Evolutionary conservation across 2,329 filamentous ascomycete species (phyloP).

Genomic region (Penicillium sp.): DNA sequence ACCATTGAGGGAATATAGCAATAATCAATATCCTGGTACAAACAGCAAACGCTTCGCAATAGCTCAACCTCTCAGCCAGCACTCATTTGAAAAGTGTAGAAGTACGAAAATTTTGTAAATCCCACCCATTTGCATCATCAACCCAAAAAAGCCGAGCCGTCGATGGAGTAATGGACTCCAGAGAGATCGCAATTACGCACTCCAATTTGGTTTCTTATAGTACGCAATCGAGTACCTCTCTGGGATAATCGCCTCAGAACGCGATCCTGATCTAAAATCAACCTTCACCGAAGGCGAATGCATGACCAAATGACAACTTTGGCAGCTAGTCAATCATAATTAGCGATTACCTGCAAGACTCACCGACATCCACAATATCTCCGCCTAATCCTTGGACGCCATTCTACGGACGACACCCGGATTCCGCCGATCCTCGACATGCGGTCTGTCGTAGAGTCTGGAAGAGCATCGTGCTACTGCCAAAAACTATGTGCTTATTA

Average conservation of each 20-base stretch:
- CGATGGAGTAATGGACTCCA: constrained; percentile 23
- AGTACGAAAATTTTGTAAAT: constrained; percentile 29
- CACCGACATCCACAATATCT: constrained; percentile 57
- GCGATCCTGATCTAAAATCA: background rate
- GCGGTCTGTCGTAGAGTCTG: constrained; percentile 46
- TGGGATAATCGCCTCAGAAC: constrained; percentile 25
- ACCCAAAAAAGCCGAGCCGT: constrained; percentile 25
- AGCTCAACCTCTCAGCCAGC: background rate
- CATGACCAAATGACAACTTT: constrained; percentile 47
- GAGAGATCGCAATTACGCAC: constrained; percentile 22
- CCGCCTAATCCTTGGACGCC: constrained; percentile 13
- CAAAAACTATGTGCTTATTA: constrained; percentile 57
- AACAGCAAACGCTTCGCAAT: background rate
- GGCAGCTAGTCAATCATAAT: constrained; percentile 55
- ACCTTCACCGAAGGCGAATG: constrained; percentile 23
- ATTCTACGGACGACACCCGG: constrained; percentile 22
- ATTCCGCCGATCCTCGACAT: constrained; percentile 28
- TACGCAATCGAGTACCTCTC: constrained; percentile 39
- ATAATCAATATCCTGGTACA: background rate
- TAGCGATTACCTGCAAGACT: constrained; percentile 57
- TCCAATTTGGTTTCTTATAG: constrained; percentile 35
- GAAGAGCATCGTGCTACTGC: constrained; percentile 55
- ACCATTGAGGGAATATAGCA: background rate
- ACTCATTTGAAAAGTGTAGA: constrained; percentile 17
- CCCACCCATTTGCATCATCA: constrained; percentile 30